A percentile compares a stretch with the other conserved stretches of the same genome.
Evolutionary conservation across 1,139 yeast genomes (phyloP).

Genomic region (Blastobotrys apis): DNA sequence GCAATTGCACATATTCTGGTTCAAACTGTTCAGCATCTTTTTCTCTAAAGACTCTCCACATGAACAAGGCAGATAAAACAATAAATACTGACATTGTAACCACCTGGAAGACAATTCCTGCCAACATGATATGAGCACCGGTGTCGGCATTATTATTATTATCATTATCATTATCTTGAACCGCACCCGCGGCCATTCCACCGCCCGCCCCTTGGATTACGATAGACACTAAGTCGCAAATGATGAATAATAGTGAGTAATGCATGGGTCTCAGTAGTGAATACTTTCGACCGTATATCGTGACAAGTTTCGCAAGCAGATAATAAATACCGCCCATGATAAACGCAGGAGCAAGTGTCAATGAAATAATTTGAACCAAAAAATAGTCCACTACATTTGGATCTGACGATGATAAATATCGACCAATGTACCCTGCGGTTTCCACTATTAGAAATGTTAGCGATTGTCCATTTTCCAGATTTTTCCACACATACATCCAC

Average conservation of each 20-base stretch:
- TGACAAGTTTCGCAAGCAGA: constrained; percentile 66
- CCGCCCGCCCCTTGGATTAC: constrained; percentile 80
- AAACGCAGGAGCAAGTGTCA: constrained; percentile 85
- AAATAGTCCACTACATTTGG: constrained; percentile 42
- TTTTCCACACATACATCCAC: too few relatives aligned
- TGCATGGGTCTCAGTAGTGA: constrained; percentile 68
- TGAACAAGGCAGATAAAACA: constrained; percentile 51
- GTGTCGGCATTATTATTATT: constrained; percentile 37
- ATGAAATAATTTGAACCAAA: constrained; percentile 60
- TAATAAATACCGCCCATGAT: constrained; percentile 85
- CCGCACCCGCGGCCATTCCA: constrained; percentile 63
- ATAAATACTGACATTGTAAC: constrained; percentile 65
- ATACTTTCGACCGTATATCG: constrained; percentile 60
- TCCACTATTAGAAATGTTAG: too few relatives aligned
- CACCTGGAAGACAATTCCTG: constrained; percentile 77
- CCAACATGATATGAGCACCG: constrained; percentile 78
- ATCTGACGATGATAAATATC: constrained; percentile 47
- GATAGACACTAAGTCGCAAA: constrained; percentile 64
- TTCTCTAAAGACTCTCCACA: constrained; percentile 26
- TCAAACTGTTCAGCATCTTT: constrained; percentile 31
- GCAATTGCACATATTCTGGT: constrained; percentile 41
- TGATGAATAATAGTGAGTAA: constrained; percentile 66
- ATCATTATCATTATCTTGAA: too few relatives aligned
- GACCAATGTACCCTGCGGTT: constrained; percentile 64
- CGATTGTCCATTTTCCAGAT: too few relatives aligned